A percentile compares a stretch with the other conserved stretches of the same genome.
These are phyloP conservation scores for Cucurbita moschata DNA, from an alignment of 306 rosid species.

Conservation along the genomic window DNA sequence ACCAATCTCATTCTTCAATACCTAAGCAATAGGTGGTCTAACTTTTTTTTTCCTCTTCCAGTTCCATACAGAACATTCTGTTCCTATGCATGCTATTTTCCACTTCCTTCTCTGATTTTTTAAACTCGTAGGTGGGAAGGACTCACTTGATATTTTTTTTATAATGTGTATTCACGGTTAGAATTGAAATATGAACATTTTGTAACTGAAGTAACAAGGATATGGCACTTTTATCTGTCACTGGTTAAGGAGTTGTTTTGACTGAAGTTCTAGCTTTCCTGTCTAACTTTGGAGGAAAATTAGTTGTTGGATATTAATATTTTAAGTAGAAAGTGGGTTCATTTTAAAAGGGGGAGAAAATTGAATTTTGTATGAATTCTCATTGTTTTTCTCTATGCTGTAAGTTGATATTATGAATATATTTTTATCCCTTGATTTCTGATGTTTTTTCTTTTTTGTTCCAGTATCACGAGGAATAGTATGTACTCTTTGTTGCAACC, in stretches of 20 bases:
- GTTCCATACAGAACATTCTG: too few relatives aligned
- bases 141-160: not conserved
- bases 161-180: not conserved
- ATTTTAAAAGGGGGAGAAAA: not conserved
- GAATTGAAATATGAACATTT: not conserved
- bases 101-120: not conserved
- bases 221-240: not conserved
- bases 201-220: not conserved
- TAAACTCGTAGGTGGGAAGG: not conserved
- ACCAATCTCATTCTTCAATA: constrained; percentile 83
- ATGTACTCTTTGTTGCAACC: constrained; percentile 83
- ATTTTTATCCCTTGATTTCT: not conserved
- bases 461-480: constrained; percentile 75
- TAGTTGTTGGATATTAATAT: not conserved
- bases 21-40: constrained; percentile 69
- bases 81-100: not conserved
- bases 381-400: not conserved
- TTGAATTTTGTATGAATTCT: not conserved
- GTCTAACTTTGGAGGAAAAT: not conserved
- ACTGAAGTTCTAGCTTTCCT: not conserved
- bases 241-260: not conserved
- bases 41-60: not conserved
- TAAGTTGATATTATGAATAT: not conserved
- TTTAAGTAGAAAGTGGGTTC: not conserved
- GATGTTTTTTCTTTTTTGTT: constrained; percentile 2